A percentile compares a stretch with the other conserved stretches of the same genome.
Conservation (phyloP, 2,329 filamentous ascomycete species). For the Paraphoma sp. region DNA sequence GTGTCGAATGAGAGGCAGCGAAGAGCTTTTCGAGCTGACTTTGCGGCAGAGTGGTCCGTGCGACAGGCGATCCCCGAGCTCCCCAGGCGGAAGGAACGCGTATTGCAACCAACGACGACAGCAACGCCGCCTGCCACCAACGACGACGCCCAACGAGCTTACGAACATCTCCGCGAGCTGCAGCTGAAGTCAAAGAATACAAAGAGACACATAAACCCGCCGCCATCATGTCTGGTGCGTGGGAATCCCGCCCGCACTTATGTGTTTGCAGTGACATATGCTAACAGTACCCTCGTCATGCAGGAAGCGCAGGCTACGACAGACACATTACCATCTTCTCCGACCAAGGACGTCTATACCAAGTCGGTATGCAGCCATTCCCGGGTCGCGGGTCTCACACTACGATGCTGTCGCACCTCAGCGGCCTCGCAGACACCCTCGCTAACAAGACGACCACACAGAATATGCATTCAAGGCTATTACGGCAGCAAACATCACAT, state of each 20-base stretch:
- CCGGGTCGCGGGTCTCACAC: not conserved
- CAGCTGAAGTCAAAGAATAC: slow-evolving; percentile 37
- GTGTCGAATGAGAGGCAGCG: slow-evolving; percentile 43
- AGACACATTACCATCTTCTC: slow-evolving; percentile 99
- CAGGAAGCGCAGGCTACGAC: slow-evolving; percentile 75
- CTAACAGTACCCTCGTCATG: slow-evolving; percentile 36
- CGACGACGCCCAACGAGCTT: slow-evolving; percentile 32
- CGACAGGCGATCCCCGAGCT: slow-evolving; percentile 33
- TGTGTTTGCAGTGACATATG: slow-evolving; percentile 20
- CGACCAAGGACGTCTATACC: slow-evolving; percentile 95
- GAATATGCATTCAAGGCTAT: slow-evolving; percentile 99
- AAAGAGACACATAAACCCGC: slow-evolving; percentile 31
- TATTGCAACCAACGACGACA: slow-evolving; percentile 31
- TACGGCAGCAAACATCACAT: slow-evolving; percentile 98
- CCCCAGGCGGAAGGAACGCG: slow-evolving; percentile 45
- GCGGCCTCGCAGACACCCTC: slow-evolving; percentile 8
- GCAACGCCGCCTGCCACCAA: slow-evolving; percentile 29
- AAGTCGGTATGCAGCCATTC: slow-evolving; percentile 80
- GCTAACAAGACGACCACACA: slow-evolving; percentile 51
- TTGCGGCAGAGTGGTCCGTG: slow-evolving; percentile 22
- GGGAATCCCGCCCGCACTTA: slow-evolving; percentile 18
- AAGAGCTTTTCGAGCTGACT: slow-evolving; percentile 42
- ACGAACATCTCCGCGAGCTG: slow-evolving; percentile 36
- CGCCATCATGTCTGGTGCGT: slow-evolving; percentile 52
- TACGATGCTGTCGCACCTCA: not conserved